These are phyloP conservation scores for Cymbidium sinense DNA, from an alignment of 106 monocot genomes.

Conservation along the genomic window DNA sequence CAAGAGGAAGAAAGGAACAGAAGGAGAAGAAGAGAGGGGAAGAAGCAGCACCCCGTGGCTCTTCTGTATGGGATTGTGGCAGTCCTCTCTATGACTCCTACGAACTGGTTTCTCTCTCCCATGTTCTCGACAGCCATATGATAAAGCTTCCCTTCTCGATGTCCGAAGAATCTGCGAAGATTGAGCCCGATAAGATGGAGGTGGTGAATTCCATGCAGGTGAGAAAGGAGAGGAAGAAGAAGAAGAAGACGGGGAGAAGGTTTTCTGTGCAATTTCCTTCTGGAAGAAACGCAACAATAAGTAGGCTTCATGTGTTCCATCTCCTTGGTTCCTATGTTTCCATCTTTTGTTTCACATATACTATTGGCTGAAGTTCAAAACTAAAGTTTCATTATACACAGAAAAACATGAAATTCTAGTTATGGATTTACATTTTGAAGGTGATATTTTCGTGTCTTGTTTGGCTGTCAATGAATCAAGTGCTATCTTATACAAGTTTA, in stretches of 20 bases:
- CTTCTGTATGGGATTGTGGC: constrained; percentile 60
- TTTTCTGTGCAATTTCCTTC: constrained; percentile 16
- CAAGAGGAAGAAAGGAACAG: neutral
- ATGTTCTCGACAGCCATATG: constrained; percentile 35
- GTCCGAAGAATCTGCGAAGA: neutral
- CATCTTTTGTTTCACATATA: neutral
- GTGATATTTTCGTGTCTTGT: too few relatives aligned
- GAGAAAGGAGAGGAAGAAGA: constrained; percentile 11
- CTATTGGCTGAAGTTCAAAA: too few relatives aligned
- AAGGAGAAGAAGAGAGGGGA: neutral
- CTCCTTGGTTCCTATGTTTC: too few relatives aligned
- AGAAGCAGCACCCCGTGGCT: neutral
- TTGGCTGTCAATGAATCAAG: too few relatives aligned
- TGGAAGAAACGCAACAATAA: constrained; percentile 4
- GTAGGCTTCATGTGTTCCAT: neutral
- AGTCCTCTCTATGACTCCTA: constrained; percentile 68
- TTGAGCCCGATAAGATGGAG: neutral
- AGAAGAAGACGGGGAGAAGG: constrained; percentile 6
- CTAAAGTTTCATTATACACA: too few relatives aligned
- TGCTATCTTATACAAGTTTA: too few relatives aligned
- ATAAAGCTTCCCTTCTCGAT: constrained; percentile 22
- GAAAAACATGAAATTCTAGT: neutral
- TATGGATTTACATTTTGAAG: too few relatives aligned
- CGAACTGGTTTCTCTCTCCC: constrained; percentile 35
- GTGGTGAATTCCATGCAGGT: neutral